Conservation (phyloP, 495 filamentous ascomycete genomes). For the Lasiosphaeris hirsuta region DNA sequence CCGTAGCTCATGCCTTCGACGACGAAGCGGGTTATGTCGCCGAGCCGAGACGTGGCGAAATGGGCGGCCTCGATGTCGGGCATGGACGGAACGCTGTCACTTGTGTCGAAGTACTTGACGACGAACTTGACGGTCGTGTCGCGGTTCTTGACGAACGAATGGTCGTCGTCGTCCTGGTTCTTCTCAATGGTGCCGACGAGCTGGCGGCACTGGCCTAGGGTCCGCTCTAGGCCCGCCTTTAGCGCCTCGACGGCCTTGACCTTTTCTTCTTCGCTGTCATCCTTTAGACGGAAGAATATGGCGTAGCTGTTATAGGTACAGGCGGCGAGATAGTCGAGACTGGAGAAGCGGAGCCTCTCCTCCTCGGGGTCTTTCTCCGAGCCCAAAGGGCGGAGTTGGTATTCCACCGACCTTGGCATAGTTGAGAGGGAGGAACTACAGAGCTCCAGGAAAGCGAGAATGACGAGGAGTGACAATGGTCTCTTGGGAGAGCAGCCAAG, state of each 20-base stretch:
- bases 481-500: too few species aligned
- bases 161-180: conserved; percentile 26
- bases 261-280: conserved; percentile 31
- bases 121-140: conserved; percentile 39
- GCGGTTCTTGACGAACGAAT: conserved; percentile 41
- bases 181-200: conserved; percentile 45
- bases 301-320: conserved; percentile 36
- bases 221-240: conserved; percentile 37
- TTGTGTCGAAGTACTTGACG: conserved; percentile 41
- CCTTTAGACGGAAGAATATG: conserved; percentile 39
- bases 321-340: conserved; percentile 32
- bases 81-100: conserved; percentile 30
- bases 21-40: conserved; percentile 28
- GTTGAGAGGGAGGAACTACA: not conserved
- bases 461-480: too few species aligned
- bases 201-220: conserved; percentile 41
- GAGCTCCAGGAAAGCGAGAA: not conserved
- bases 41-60: conserved; percentile 27
- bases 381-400: conserved; percentile 24
- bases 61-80: conserved; percentile 30
- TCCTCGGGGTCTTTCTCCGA: conserved; percentile 28
- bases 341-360: conserved; percentile 28
- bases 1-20: conserved; percentile 40
- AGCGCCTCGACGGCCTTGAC: conserved; percentile 24
- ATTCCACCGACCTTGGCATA: conserved; percentile 20